Percentiles rank a stretch among this genome's conserved stretches.
Evolutionary conservation across 2,329 filamentous ascomycete species (phyloP).

Genomic region (Stachybotrys echinatus): DNA sequence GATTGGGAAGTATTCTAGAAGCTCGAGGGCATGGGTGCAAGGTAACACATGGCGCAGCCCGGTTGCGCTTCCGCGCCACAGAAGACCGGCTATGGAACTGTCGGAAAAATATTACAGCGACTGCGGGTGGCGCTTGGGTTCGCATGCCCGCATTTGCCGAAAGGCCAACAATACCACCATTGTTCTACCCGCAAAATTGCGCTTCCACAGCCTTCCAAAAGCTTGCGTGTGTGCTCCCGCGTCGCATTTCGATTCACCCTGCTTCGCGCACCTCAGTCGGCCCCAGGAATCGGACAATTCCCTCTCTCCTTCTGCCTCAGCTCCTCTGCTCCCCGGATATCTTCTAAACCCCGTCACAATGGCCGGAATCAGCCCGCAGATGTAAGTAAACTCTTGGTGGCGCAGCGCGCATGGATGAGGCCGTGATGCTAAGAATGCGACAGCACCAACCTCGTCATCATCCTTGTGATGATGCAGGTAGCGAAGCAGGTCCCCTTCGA

Average conservation of each 20-base stretch:
- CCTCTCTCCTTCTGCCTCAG: not conserved
- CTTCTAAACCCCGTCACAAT: conserved; percentile 37
- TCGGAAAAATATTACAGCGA: conserved; percentile 12
- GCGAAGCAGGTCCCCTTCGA: conserved; percentile 95
- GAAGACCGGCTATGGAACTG: too few relatives aligned
- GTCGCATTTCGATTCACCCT: not conserved
- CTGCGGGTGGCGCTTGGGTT: not conserved
- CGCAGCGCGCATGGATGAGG: not conserved
- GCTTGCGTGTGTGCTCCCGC: not conserved
- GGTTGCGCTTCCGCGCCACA: too few relatives aligned
- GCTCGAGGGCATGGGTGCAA: not conserved
- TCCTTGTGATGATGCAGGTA: conserved; percentile 97
- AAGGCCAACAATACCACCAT: conserved; percentile 19
- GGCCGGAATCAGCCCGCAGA: conserved; percentile 57
- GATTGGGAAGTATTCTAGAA: not conserved
- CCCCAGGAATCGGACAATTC: not conserved
- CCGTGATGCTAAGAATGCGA: conserved; percentile 13
- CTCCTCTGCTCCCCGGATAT: not conserved
- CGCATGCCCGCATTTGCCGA: conserved; percentile 7
- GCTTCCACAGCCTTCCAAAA: conserved; percentile 8
- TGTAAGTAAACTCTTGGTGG: conserved; percentile 40
- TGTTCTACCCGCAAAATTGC: conserved; percentile 4
- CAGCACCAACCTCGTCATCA: conserved; percentile 90
- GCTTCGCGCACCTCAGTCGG: not conserved
- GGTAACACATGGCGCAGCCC: too few relatives aligned